phyloP scores from a whole-genome alignment of 1,139 yeast species.

The Pichia inconspicua region DNA sequence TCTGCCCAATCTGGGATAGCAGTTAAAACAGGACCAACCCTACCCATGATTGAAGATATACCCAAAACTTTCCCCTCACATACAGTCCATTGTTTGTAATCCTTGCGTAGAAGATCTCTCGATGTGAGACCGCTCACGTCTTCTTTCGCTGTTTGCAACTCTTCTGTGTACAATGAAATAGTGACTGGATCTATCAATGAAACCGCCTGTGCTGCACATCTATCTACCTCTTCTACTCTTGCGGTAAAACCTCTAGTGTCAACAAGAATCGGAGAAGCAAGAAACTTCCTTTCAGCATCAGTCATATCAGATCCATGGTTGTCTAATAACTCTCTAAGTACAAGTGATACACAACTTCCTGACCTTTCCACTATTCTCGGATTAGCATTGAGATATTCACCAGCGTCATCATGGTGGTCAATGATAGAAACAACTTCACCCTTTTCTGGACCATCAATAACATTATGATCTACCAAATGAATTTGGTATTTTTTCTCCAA shows the following conservation, averaged over 20 bases:
- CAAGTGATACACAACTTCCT: conserved; percentile 77
- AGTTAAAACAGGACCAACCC: conserved; percentile 5
- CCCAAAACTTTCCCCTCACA: conserved; percentile 42
- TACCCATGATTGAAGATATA: conserved; percentile 35
- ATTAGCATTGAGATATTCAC: conserved; percentile 33
- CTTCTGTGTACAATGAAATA: neutral
- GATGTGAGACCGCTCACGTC: conserved; percentile 54
- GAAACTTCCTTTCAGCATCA: conserved; percentile 34
- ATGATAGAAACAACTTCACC: conserved; percentile 49
- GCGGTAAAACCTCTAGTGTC: conserved; percentile 63
- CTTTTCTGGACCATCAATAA: conserved; percentile 63
- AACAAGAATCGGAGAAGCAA: conserved; percentile 56
- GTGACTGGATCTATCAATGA: neutral
- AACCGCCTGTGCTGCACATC: neutral
- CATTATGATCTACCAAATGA: conserved; percentile 77
- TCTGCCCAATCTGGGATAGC: neutral
- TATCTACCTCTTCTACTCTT: conserved; percentile 45
- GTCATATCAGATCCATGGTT: conserved; percentile 2
- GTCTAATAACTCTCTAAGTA: conserved; percentile 40
- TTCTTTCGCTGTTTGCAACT: conserved; percentile 39
- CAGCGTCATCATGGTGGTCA: conserved; percentile 84
- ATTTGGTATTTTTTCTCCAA: conserved; percentile 13
- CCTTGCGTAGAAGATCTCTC: conserved; percentile 63
- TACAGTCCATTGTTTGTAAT: conserved; percentile 68
- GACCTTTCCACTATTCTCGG: conserved; percentile 57